These are phyloP conservation scores for Uronychia binucleata DNA, from an alignment of 73 alveolate genomes.

Conservation along the genomic window DNA sequence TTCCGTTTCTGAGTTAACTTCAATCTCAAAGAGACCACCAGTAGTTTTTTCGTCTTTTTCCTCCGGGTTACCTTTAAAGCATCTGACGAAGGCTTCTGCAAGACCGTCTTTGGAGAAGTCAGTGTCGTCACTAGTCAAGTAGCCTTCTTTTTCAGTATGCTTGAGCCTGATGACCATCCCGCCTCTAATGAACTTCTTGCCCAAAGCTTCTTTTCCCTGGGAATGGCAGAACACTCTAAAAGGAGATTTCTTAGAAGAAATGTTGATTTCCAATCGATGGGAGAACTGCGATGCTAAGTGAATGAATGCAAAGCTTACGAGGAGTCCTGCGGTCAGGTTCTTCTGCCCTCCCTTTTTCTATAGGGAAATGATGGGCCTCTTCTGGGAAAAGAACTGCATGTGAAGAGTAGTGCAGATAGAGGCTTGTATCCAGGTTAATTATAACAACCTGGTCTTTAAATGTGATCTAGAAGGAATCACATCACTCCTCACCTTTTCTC, in stretches of 20 bases:
- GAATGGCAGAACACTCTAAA: slow-evolving; percentile 20
- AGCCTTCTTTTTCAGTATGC: slow-evolving; percentile 48
- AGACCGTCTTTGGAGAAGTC: slow-evolving; percentile 44
- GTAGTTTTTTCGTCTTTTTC: slow-evolving; percentile 25
- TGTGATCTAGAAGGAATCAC: too few relatives aligned
- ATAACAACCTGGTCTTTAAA: slow-evolving; percentile 35
- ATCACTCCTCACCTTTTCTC: slow-evolving; percentile 52
- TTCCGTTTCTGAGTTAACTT: too few relatives aligned
- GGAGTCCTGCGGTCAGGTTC: slow-evolving; percentile 38
- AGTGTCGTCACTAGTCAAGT: slow-evolving; percentile 40
- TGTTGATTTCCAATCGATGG: slow-evolving; percentile 17
- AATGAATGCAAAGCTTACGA: slow-evolving; percentile 11
- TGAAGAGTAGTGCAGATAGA: slow-evolving; percentile 22
- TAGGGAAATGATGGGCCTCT: background rate
- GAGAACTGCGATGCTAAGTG: slow-evolving; percentile 7
- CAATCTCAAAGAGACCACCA: slow-evolving; percentile 26
- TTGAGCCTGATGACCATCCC: slow-evolving; percentile 27
- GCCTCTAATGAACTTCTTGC: slow-evolving; percentile 20
- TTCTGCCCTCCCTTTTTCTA: background rate
- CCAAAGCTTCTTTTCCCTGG: slow-evolving; percentile 9
- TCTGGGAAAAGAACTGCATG: background rate
- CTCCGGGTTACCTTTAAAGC: slow-evolving; percentile 19
- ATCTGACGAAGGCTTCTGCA: slow-evolving; percentile 50
- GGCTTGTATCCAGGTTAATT: slow-evolving; percentile 17
- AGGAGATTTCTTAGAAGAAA: slow-evolving; percentile 17